Evolutionary conservation across 1,284 basidiomycete species (phyloP), one percentile per base, ranked within the genome.

Genomic region (Sporisorium graminicola): DNA sequence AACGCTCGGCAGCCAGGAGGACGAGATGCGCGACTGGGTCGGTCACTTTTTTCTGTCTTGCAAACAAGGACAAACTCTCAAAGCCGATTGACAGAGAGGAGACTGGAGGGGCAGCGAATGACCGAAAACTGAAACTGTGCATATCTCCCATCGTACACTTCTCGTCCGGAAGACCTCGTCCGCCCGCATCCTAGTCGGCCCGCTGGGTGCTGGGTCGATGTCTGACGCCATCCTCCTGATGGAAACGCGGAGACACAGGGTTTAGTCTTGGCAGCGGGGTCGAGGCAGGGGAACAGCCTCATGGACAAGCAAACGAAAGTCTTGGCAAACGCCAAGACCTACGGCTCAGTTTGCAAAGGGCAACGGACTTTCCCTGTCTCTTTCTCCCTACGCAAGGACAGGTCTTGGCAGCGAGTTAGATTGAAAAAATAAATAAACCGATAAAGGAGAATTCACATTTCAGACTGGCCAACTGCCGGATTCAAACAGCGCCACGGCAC

Each of bases 311-410:
- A 57, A 63, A 72, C 56, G 64, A 68, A 72, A 59, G 69, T 66
- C 69, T 72, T 72, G 69, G 69, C 69, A 47, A 66, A 52, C 57
- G 69, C 69, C 69, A 72, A 72, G 69, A 72, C 69, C 64, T 65
- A 64, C 69, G 58, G 59, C 26, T 44, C 59, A 46, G 24, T 20
- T 37, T 47, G 9, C 14, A 20, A n/a, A 18, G 20, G 22, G 43
- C 44, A 27, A 46, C 44, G 27, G 7, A 42, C 53, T 44, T 26
- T 31, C 8, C 4, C 33, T 52, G 52, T 22, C 5, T 22, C 5
- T 18, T 40, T n/a, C 16, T 16, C 14, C 33, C 9, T 14, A 27
- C 43, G 43, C 43, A 52, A 16, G 9, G n/a, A n/a, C 14, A 16
- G 42, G 29, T 57, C 55, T 57, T 57, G 55, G 55, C 55, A 18